A percentile compares a stretch with the other conserved stretches of the same genome.
Conservation (phyloP, 164 flowering plant genomes). For the Sedum album region DNA sequence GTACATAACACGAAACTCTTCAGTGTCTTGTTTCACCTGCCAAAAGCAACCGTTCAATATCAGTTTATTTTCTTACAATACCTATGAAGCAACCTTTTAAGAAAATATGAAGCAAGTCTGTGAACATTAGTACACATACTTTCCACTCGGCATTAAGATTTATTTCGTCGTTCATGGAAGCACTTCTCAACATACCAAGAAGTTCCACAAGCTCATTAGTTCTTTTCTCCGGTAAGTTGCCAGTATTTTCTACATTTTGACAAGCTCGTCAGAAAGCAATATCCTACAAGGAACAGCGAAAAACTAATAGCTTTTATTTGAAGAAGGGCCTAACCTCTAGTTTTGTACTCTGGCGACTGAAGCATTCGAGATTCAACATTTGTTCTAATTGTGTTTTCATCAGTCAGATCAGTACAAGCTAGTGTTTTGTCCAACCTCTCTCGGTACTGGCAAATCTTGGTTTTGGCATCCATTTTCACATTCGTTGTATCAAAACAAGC, state of each 20-base stretch:
- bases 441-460: slow-evolving; percentile 4
- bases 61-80: neutral
- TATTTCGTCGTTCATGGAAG: slow-evolving; percentile 24
- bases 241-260: slow-evolving; percentile 28
- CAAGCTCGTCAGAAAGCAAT: neutral
- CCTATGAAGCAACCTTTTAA: neutral
- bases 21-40: slow-evolving; percentile 78
- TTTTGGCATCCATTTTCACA: slow-evolving; percentile 1
- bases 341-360: neutral
- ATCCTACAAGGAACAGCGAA: neutral
- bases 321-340: neutral
- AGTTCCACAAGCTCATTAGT: slow-evolving; percentile 37
- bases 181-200: slow-evolving; percentile 66
- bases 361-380: neutral
- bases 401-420: neutral
- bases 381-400: neutral
- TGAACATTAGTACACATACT: slow-evolving; percentile 29
- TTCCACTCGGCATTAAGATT: slow-evolving; percentile 54
- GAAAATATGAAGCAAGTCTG: neutral
- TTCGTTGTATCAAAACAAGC: neutral
- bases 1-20: slow-evolving; percentile 83
- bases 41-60: slow-evolving; percentile 7
- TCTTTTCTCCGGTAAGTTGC: slow-evolving; percentile 29
- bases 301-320: neutral
- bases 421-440: slow-evolving; percentile 5